These are phyloP conservation scores for Tausonia pullulans DNA, from an alignment of 1,284 basidiomycete species.

Conservation along the genomic window DNA sequence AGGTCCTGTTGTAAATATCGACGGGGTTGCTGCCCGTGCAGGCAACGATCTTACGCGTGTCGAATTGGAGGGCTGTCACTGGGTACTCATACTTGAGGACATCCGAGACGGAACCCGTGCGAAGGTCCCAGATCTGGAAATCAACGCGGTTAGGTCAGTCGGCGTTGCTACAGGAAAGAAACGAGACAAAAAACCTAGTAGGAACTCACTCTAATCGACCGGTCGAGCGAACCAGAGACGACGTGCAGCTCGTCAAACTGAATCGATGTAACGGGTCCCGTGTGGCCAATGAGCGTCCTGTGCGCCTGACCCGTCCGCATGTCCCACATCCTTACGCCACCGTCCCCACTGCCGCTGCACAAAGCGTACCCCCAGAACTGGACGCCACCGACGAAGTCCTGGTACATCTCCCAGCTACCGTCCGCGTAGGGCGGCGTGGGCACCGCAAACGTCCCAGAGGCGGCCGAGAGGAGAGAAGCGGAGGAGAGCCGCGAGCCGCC, in stretches of 20 bases:
- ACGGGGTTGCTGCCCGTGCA: conserved; percentile 89
- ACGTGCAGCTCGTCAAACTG: conserved; percentile 97
- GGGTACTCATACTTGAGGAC: conserved; percentile 84
- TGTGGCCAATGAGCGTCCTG: conserved; percentile 85
- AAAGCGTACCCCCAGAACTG: conserved; percentile 99
- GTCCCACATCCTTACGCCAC: conserved; percentile 98
- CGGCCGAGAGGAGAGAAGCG: conserved; percentile 34
- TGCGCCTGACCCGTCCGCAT: conserved; percentile 98
- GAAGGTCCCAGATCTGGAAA: conserved; percentile 84
- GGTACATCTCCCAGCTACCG: conserved; percentile 84
- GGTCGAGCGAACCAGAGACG: conserved; percentile 83
- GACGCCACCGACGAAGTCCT: conserved; percentile 93
- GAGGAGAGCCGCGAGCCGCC: conserved; percentile 19
- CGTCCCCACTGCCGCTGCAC: conserved; percentile 92
- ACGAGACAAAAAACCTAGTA: not conserved
- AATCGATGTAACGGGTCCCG: conserved; percentile 81
- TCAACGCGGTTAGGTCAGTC: too few species aligned
- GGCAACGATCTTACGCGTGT: conserved; percentile 83
- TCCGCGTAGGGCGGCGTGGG: conserved; percentile 80
- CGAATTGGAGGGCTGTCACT: conserved; percentile 87
- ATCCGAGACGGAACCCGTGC: conserved; percentile 77
- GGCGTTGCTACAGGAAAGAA: not conserved
- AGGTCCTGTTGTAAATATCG: conserved; percentile 94
- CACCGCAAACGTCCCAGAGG: conserved; percentile 55
- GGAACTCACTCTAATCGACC: conserved; percentile 65